Conservation (phyloP, 2,329 filamentous ascomycete species). For the Graphiopsis chlorocephala region DNA sequence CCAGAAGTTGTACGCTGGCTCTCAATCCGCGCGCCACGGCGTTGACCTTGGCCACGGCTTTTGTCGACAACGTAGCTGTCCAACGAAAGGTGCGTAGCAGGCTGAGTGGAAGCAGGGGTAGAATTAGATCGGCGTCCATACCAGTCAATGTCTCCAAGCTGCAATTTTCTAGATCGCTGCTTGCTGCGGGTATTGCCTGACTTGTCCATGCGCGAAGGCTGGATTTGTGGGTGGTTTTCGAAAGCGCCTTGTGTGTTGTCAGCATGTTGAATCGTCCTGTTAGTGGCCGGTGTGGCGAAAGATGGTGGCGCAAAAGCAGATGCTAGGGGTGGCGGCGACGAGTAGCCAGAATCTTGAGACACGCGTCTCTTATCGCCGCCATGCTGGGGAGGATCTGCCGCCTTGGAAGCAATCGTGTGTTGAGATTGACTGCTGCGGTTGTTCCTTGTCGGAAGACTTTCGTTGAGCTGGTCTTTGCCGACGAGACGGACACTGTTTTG, state of each 20-base stretch:
- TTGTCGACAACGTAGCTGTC: constrained; percentile 33
- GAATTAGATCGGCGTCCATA: constrained; percentile 45
- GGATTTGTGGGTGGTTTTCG: constrained; percentile 39
- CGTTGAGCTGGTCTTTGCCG: constrained; percentile 36
- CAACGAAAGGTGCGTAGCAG: constrained; percentile 22
- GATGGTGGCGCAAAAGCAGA: constrained; percentile 1
- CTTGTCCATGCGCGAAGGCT: constrained; percentile 51
- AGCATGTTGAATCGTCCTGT: constrained; percentile 22
- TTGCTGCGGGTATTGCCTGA: constrained; percentile 64
- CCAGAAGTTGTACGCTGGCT: neutral
- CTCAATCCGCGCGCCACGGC: neutral
- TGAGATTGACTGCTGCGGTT: constrained; percentile 16
- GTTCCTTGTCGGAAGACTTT: constrained; percentile 34
- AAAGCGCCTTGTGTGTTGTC: constrained; percentile 31
- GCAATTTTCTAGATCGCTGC: constrained; percentile 83
- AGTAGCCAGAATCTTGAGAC: constrained; percentile 15
- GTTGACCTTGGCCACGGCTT: constrained; percentile 1
- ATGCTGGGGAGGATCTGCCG: constrained; percentile 4
- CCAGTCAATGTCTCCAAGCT: constrained; percentile 97
- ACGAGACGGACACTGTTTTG: constrained; percentile 48
- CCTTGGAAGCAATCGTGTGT: constrained; percentile 1
- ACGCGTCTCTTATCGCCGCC: constrained; percentile 16
- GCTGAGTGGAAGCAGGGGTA: constrained; percentile 23
- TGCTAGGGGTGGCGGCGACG: constrained; percentile 8
- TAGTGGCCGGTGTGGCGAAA: neutral